phyloP scores from a whole-genome alignment of 345 rosid species.

The Salix brachista region DNA sequence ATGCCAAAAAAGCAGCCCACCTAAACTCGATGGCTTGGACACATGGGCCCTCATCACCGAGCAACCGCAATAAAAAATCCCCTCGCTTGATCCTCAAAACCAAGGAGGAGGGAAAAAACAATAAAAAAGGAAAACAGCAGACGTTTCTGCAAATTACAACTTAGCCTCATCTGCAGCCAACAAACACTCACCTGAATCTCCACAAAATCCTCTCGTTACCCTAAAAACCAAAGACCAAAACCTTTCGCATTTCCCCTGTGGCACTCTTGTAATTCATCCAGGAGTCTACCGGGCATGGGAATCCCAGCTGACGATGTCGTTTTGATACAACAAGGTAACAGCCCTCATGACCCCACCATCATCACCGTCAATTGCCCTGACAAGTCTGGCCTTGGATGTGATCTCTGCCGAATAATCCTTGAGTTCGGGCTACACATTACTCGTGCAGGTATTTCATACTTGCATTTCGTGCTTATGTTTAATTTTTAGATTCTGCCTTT shows the following conservation, averaged over 20 bases:
- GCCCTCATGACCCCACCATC: slow-evolving; percentile 41
- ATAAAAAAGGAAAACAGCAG: too few species aligned
- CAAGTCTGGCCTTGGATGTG: slow-evolving; percentile 75
- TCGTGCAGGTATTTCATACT: slow-evolving; percentile 40
- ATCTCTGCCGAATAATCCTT: slow-evolving; percentile 63
- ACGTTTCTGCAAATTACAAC: background rate
- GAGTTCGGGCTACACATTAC: slow-evolving; percentile 64
- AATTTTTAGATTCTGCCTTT: background rate
- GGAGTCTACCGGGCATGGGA: slow-evolving; percentile 32
- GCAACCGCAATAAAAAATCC: background rate
- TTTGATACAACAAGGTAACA: slow-evolving; percentile 33
- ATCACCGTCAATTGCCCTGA: slow-evolving; percentile 80
- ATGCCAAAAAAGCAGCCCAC: background rate
- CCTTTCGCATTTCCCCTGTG: background rate
- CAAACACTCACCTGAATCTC: background rate
- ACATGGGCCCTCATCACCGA: slow-evolving; percentile 20
- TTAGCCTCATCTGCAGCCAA: background rate
- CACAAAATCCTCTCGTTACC: background rate
- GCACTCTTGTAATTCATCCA: background rate
- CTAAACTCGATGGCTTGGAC: slow-evolving; percentile 7
- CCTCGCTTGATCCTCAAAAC: background rate
- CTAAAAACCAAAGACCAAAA: background rate
- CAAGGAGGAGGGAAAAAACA: background rate
- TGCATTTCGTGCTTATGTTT: background rate
- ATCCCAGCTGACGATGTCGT: slow-evolving; percentile 59